Percentiles rank a stretch among this genome's conserved stretches.
Evolutionary conservation across 768 basidiomycete genomes (phyloP).

Genomic region (Russula sp.): DNA sequence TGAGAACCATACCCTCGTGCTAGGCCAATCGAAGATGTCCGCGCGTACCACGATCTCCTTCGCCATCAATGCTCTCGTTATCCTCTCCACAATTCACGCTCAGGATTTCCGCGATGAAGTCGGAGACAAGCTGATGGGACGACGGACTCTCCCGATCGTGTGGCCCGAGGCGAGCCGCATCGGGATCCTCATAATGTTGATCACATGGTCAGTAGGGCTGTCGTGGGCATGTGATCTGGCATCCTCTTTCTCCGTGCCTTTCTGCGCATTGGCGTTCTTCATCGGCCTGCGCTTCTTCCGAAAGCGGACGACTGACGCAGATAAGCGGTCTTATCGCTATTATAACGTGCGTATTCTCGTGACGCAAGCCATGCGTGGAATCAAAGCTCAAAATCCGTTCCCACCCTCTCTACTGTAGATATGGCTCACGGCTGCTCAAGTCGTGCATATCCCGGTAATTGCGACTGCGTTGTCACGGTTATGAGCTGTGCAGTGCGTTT

Average conservation of each 20-base stretch:
- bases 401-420: background rate
- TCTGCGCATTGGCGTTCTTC: constrained; percentile 18
- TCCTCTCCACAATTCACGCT: constrained; percentile 33
- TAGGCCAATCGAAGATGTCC: background rate
- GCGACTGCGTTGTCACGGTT: background rate
- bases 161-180: constrained; percentile 17
- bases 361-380: background rate
- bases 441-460: background rate
- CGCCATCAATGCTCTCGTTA: constrained; percentile 26
- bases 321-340: constrained; percentile 26
- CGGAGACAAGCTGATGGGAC: constrained; percentile 28
- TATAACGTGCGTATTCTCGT: constrained; percentile 25
- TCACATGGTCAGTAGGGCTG: constrained; percentile 24
- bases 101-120: constrained; percentile 31
- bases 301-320: constrained; percentile 17
- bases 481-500: background rate
- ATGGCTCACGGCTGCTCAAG: constrained; percentile 10
- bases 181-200: constrained; percentile 21
- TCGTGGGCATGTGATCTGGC: constrained; percentile 22
- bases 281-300: constrained; percentile 23
- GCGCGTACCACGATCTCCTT: constrained; percentile 16
- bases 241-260: background rate
- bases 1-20: background rate
- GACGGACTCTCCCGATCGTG: constrained; percentile 28
- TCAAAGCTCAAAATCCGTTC: background rate